Conservation (phyloP, 2,329 filamentous ascomycete species). For the Microdochium nivale region DNA sequence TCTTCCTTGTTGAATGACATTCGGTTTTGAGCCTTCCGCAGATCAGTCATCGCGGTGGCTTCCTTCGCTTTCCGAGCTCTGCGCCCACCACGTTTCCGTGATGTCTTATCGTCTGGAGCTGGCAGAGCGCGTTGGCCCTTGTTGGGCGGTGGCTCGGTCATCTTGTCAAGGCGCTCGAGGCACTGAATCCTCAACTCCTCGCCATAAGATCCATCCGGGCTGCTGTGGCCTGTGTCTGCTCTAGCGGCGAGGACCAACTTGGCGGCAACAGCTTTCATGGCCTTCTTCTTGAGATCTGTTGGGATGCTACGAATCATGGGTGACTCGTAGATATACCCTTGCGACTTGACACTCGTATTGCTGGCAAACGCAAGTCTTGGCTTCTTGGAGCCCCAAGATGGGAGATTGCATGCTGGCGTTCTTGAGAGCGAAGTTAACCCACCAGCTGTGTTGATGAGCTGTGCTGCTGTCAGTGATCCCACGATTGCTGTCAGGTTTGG, state of each 20-base stretch:
- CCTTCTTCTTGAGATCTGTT: conserved; percentile 81
- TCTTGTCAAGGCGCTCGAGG: conserved; percentile 79
- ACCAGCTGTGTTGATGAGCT: conserved; percentile 91
- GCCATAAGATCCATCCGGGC: conserved; percentile 73
- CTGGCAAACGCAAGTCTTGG: conserved; percentile 75
- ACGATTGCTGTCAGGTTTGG: conserved; percentile 88
- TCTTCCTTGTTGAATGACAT: conserved; percentile 96
- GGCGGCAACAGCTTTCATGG: conserved; percentile 86
- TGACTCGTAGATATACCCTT: conserved; percentile 89
- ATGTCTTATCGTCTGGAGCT: conserved; percentile 90
- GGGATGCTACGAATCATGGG: conserved; percentile 81
- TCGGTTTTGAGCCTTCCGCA: conserved; percentile 92
- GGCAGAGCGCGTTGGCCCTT: conserved; percentile 81
- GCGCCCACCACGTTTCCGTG: conserved; percentile 83
- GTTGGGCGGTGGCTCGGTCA: conserved; percentile 85
- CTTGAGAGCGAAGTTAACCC: conserved; percentile 84
- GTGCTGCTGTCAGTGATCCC: conserved; percentile 85
- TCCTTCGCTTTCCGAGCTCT: conserved; percentile 92
- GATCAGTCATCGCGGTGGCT: conserved; percentile 90
- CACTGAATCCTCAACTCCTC: conserved; percentile 76
- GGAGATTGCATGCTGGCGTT: conserved; percentile 86
- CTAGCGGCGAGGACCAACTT: conserved; percentile 92
- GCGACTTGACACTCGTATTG: conserved; percentile 82
- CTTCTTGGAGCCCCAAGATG: conserved; percentile 85
- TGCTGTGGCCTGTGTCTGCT: conserved; percentile 77